phyloP scores from a whole-genome alignment of 441 rosid genomes.

The Corymbia calophylla region DNA sequence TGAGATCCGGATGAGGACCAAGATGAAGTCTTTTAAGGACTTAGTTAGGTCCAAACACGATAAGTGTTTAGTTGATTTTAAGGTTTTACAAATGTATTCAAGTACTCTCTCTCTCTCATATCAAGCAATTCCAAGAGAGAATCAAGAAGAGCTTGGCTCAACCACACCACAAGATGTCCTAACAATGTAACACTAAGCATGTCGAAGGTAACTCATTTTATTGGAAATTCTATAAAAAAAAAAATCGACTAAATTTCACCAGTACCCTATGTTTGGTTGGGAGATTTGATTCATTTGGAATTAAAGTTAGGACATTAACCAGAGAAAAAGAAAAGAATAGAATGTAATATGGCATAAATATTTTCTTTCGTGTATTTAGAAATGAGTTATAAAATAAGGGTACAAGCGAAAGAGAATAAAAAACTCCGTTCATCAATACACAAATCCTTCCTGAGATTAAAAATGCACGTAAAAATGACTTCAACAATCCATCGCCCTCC shows the following conservation, averaged over 20 bases:
- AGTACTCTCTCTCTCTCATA: no score
- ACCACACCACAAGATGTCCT: neutral
- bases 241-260: neutral
- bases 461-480: neutral
- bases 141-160: neutral
- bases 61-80: neutral
- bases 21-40: no score
- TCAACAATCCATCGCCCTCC: neutral
- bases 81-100: neutral
- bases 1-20: no score
- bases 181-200: neutral
- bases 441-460: neutral
- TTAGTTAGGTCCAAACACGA: no score
- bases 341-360: neutral
- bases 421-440: no score
- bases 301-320: rapidly evolving
- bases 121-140: no score
- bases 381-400: neutral
- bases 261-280: neutral
- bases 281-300: neutral
- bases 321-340: neutral
- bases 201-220: neutral
- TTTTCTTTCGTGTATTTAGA: rapidly evolving
- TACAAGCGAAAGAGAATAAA: rapidly evolving
- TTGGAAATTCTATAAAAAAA: neutral